Evolutionary conservation across 73 alveolate genomes (phyloP).

Genomic region (Durusdinium trenchii): DNA sequence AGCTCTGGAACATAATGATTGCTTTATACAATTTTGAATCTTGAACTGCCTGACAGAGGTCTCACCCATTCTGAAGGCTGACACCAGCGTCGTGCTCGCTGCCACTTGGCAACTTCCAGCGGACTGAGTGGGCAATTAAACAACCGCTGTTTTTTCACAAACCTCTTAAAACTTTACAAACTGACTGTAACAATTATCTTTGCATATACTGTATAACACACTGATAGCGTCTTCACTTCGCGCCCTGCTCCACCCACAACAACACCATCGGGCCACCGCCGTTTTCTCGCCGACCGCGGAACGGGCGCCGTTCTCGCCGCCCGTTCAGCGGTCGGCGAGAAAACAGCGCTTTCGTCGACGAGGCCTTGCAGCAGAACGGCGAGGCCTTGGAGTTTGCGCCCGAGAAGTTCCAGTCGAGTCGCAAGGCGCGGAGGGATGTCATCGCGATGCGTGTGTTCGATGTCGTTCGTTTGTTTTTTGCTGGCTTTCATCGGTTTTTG

Average conservation of each 20-base stretch:
- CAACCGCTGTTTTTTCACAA: too few relatives aligned
- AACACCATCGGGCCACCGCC: too few relatives aligned
- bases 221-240: background rate
- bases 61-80: slow-evolving; percentile 72
- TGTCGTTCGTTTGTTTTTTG: background rate
- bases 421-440: slow-evolving; percentile 5
- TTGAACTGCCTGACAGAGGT: slow-evolving; percentile 22
- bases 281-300: too few relatives aligned
- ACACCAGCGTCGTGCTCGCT: slow-evolving; percentile 65
- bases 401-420: slow-evolving; percentile 55
- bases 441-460: background rate
- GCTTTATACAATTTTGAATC: background rate
- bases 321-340: background rate
- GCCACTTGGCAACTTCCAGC: background rate
- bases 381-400: slow-evolving; percentile 75
- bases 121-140: too few relatives aligned
- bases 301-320: background rate
- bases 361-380: slow-evolving; percentile 92
- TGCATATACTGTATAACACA: too few relatives aligned
- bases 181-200: too few relatives aligned
- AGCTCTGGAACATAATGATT: background rate
- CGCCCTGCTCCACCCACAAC: too few relatives aligned
- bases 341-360: background rate
- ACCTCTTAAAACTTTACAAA: too few relatives aligned
- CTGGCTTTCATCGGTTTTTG: background rate